Base-by-base conservation (phyloP, 2,329 filamentous ascomycete species). In the Teratosphaeriaceae sp. region DNA sequence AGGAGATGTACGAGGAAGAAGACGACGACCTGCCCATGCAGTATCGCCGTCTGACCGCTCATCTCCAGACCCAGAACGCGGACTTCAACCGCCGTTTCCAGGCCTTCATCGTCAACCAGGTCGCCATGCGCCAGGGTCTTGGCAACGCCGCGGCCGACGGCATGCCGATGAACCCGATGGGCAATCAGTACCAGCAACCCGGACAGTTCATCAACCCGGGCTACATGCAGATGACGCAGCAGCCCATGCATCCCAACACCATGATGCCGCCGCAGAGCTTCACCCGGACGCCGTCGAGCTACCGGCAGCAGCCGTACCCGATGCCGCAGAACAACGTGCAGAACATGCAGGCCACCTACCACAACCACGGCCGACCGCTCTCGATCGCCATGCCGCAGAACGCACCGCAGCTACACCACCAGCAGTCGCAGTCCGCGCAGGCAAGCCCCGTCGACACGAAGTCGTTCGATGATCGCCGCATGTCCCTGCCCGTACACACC, bases 1-100 rank as follows among this genome's bases (percentile, higher is more conserved):
- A 95, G 62, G 87, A 94, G 62, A 94, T 95, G 87, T 96, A 96
- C 60, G 88, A 95, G 58, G 89, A 95, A 64, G 85, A 94, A 58
- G 88, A 94, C 41, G 86, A 94, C 53, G 85, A 89, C 44, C 61
- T 86, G 19, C 80, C 83, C 1, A 73, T 78, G 46, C 78, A 80
- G 41, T 85, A 81, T 58, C 74, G 79, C 45, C 70, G 79, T 12
- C 67, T 87, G 23, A 78, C 78, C 12, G 72, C 78, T 3, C 75
- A 82, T 53, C 67, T 85, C 46, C 74, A 80, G 51, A 81, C 76
- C 2, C 69, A 68, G 13, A 79, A 78, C 1, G 63, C 72, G 21
- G 74, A 79, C 46, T 75, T 84, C 60, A 83, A 83, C 57, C 70
- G 74, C 22, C 71, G 78, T 33, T 65, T 84, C 3, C 76, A 78